Percentiles rank a stretch among this genome's conserved stretches.
phyloP scores from a whole-genome alignment of 2,329 filamentous ascomycete species.

The Aspergillus clavatus region DNA sequence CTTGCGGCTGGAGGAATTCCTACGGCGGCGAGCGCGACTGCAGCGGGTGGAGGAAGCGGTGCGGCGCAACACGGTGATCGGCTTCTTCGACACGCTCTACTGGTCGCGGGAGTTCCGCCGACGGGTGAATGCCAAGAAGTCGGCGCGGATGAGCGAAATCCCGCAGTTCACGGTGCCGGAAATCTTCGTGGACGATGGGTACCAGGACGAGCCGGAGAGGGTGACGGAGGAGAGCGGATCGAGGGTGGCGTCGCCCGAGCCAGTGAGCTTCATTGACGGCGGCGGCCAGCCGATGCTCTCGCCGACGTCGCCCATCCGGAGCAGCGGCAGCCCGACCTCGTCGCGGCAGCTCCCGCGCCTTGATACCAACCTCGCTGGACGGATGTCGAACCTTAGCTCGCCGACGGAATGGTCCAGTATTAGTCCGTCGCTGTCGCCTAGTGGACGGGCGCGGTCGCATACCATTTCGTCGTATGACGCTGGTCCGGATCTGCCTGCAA shows the following conservation, averaged over 20 bases:
- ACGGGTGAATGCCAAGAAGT: slow-evolving; percentile 65
- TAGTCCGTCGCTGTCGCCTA: slow-evolving; percentile 42
- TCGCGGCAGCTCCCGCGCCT: slow-evolving; percentile 45
- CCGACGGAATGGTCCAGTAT: slow-evolving; percentile 50
- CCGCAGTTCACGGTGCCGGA: slow-evolving; percentile 82
- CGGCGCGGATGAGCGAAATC: slow-evolving; percentile 69
- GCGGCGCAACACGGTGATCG: slow-evolving; percentile 79
- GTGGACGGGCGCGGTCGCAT: slow-evolving; percentile 19
- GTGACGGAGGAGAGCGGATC: slow-evolving; percentile 14
- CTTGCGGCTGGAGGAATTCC: slow-evolving; percentile 86
- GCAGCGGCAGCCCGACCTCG: slow-evolving; percentile 27
- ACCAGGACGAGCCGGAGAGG: slow-evolving; percentile 46
- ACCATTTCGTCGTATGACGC: slow-evolving; percentile 29
- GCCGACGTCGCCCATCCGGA: slow-evolving; percentile 23
- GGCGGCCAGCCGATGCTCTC: slow-evolving; percentile 32
- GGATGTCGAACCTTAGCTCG: slow-evolving; percentile 33
- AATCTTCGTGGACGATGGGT: slow-evolving; percentile 73
- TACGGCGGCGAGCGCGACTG: slow-evolving; percentile 80
- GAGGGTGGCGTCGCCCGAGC: slow-evolving; percentile 7
- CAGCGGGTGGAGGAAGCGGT: slow-evolving; percentile 95
- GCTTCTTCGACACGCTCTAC: slow-evolving; percentile 91
- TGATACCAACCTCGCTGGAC: slow-evolving; percentile 38
- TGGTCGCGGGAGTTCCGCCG: slow-evolving; percentile 80
- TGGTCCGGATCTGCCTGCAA: slow-evolving; percentile 14
- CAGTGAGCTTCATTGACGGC: slow-evolving; percentile 9